Base-by-base conservation (phyloP, 352 stramenopile genomes). In the Achlya hypogyna region DNA sequence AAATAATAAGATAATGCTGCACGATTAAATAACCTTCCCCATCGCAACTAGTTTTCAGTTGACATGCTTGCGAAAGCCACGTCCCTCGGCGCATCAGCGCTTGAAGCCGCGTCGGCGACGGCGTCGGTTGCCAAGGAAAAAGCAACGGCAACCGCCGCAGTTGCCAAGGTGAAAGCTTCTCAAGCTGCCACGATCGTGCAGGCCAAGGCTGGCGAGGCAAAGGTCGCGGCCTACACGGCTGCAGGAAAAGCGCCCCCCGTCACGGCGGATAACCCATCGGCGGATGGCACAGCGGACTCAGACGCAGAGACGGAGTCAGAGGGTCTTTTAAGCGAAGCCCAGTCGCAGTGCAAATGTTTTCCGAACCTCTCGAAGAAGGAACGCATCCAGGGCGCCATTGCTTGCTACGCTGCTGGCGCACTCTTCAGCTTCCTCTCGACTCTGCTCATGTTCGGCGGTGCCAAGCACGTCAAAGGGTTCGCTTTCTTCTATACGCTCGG, bases 401-500 rank as follows among this genome's bases (percentile, higher is more conserved):
- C 75, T 45, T 91, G 81, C 75, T 93, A 93, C 69, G 52, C 74
- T 10, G 84, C 88, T 54, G 83, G 84, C 35, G 75, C 80, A 6
- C 60, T 93, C 32, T 91, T 82, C 67, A 79, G 80, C 47, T 88
- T 93, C 65, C 51, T 93, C 38, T 85, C 84, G 20, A 91, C 84
- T 63, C 65, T 91, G 23, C 86, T 93, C 76, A 77, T 91, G 78
- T 91, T 81, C 81, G 82, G 82, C 29, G 84, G 84, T 0, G 79
- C 84, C 1, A 81, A 79, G 68, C 84, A 93, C 71, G 71, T 93
- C 18, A 91, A 90, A 65, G 81, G 89, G 64, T 93, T 93, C 69
- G 84, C 74, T 23, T 93, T 93, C 74, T 91, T 93, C 71, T 93
- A 93, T 69, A 91, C 83, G 14, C 68, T 93, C 31, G 82, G 84